Percentiles rank a stretch among this genome's conserved stretches.
Conservation (phyloP, 768 basidiomycete species). For the Gloeophyllum trabeum region DNA sequence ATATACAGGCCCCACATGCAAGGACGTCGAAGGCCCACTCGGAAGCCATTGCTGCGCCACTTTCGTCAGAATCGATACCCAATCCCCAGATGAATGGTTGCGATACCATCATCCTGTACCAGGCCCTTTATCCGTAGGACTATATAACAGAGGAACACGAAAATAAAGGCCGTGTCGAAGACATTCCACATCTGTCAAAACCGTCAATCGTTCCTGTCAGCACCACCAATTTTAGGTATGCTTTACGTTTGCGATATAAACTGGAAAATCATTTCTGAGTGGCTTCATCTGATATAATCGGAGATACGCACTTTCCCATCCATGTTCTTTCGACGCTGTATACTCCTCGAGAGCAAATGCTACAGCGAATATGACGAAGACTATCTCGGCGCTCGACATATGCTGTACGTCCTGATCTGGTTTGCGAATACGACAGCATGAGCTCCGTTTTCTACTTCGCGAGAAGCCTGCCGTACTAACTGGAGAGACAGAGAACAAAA, state of each 20-base stretch:
- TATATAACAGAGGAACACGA: constrained; percentile 61
- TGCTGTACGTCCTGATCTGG: constrained; percentile 44
- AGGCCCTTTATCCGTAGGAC: constrained; percentile 57
- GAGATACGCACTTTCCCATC: constrained; percentile 64
- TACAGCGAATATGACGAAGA: constrained; percentile 65
- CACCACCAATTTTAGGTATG: background rate
- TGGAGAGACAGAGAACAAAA: constrained; percentile 65
- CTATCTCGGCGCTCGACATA: constrained; percentile 51
- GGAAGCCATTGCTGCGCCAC: constrained; percentile 35
- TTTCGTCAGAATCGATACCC: too few species aligned
- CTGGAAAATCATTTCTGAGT: constrained; percentile 19
- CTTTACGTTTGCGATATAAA: constrained; percentile 75
- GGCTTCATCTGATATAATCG: background rate
- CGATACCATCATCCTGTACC: constrained; percentile 36
- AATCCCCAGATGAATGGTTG: too few species aligned
- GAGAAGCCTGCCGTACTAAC: constrained; percentile 30
- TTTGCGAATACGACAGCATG: background rate
- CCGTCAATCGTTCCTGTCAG: background rate
- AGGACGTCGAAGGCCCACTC: constrained; percentile 73
- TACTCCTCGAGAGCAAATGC: constrained; percentile 85
- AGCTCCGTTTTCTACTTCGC: background rate
- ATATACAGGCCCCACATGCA: constrained; percentile 74
- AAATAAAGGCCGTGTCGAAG: constrained; percentile 68
- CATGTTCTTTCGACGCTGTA: constrained; percentile 77
- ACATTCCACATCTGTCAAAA: constrained; percentile 74